Percentiles rank a stretch among this genome's conserved stretches.
phyloP scores from a whole-genome alignment of 768 basidiomycete genomes.

The Termitomyces sp. region DNA sequence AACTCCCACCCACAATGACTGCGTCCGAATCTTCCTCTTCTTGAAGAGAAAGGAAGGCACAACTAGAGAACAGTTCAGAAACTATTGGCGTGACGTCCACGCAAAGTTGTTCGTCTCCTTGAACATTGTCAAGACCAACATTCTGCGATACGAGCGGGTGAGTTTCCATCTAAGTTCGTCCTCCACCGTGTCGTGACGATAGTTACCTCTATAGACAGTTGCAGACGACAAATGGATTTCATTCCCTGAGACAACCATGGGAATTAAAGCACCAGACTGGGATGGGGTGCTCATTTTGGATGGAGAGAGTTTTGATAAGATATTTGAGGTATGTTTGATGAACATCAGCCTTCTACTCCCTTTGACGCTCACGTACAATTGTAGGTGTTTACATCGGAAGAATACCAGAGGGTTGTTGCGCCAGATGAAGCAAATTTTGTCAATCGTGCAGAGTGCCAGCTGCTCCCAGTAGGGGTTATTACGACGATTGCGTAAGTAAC shows the following conservation, averaged over 20 bases:
- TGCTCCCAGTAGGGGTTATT: slow-evolving; percentile 9
- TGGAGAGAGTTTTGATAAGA: slow-evolving; percentile 27
- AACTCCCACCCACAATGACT: slow-evolving; percentile 23
- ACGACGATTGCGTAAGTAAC: background rate
- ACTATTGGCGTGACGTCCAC: slow-evolving; percentile 27
- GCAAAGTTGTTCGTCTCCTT: slow-evolving; percentile 24
- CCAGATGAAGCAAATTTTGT: slow-evolving; percentile 20
- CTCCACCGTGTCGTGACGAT: background rate
- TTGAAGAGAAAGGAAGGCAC: slow-evolving; percentile 23
- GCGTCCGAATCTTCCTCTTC: slow-evolving; percentile 23
- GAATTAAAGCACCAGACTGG: slow-evolving; percentile 17
- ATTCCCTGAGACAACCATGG: slow-evolving; percentile 5
- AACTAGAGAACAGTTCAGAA: slow-evolving; percentile 26
- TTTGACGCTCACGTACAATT: background rate
- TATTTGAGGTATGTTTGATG: slow-evolving; percentile 21
- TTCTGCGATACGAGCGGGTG: slow-evolving; percentile 31
- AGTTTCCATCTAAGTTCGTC: background rate
- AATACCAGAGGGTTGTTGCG: background rate
- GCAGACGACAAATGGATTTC: slow-evolving; percentile 9
- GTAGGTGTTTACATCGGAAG: slow-evolving; percentile 13
- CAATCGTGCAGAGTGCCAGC: slow-evolving; percentile 9
- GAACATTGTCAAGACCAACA: slow-evolving; percentile 27
- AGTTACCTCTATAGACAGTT: slow-evolving; percentile 16
- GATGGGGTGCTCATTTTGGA: slow-evolving; percentile 28
- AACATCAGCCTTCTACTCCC: background rate